A percentile compares a stretch with the other conserved stretches of the same genome.
Evolutionary conservation across 768 basidiomycete genomes (phyloP).

Genomic region (Chiua virens): DNA sequence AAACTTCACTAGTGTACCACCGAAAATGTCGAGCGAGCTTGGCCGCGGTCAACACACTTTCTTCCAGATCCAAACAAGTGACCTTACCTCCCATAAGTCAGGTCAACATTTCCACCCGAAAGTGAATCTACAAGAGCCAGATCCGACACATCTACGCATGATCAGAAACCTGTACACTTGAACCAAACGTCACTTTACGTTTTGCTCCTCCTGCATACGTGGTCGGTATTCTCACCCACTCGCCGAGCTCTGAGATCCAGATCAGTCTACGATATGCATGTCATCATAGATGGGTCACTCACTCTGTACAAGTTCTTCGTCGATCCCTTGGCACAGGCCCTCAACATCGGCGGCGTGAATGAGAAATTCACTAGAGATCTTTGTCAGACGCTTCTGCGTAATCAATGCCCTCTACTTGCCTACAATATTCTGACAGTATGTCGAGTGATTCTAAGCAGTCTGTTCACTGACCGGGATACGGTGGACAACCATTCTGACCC

Average conservation of each 20-base stretch:
- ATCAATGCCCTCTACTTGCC: constrained; percentile 40
- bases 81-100: constrained; percentile 39
- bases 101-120: constrained; percentile 71
- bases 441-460: constrained; percentile 65
- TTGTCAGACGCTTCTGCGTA: constrained; percentile 13
- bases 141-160: constrained; percentile 67
- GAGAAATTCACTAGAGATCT: constrained; percentile 74
- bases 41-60: background rate
- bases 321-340: constrained; percentile 94
- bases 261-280: constrained; percentile 9
- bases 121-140: constrained; percentile 76
- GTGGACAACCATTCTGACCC: constrained; percentile 5
- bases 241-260: constrained; percentile 64
- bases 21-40: constrained; percentile 71
- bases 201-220: constrained; percentile 98
- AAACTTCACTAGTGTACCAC: constrained; percentile 62
- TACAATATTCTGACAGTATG: constrained; percentile 78
- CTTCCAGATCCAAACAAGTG: background rate
- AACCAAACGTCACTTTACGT: constrained; percentile 44
- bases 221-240: constrained; percentile 89
- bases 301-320: constrained; percentile 84
- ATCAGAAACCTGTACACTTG: background rate
- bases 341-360: constrained; percentile 99
- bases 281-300: constrained; percentile 25
- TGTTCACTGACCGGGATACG: background rate